These are phyloP conservation scores for Rosa multiflora DNA, from an alignment of 306 rosid genomes.

Conservation along the genomic window DNA sequence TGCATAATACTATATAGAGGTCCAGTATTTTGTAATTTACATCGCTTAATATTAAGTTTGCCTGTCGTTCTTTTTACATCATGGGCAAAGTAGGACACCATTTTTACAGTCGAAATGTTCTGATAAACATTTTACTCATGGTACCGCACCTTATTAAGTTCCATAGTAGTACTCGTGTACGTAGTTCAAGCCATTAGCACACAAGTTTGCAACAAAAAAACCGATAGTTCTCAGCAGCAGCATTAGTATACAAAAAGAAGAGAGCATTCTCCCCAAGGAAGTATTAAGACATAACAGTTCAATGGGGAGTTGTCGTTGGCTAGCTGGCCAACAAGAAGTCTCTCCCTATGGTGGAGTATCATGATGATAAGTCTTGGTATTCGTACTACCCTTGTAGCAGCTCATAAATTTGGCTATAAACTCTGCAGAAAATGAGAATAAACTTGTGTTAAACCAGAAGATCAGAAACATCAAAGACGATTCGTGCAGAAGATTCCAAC, in stretches of 20 bases:
- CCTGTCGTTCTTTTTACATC: neutral
- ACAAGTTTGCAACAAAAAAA: neutral
- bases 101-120: neutral
- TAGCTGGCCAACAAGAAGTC: neutral
- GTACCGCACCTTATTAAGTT: neutral
- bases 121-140: neutral
- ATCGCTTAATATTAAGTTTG: neutral
- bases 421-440: conserved; percentile 29
- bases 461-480: neutral
- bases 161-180: neutral
- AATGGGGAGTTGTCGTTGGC: neutral
- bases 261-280: neutral
- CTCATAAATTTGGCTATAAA: conserved; percentile 57
- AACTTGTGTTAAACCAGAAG: conserved; percentile 2
- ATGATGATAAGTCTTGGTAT: conserved; percentile 5
- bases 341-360: conserved; percentile 4
- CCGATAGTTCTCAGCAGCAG: neutral
- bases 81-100: neutral
- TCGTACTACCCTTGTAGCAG: conserved; percentile 29
- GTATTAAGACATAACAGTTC: neutral
- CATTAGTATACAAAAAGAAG: neutral
- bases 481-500: too few relatives aligned
- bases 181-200: neutral
- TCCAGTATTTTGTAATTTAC: neutral
- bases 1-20: neutral